phyloP scores from a whole-genome alignment of 495 filamentous ascomycete genomes.

The Glonium stellatum region DNA sequence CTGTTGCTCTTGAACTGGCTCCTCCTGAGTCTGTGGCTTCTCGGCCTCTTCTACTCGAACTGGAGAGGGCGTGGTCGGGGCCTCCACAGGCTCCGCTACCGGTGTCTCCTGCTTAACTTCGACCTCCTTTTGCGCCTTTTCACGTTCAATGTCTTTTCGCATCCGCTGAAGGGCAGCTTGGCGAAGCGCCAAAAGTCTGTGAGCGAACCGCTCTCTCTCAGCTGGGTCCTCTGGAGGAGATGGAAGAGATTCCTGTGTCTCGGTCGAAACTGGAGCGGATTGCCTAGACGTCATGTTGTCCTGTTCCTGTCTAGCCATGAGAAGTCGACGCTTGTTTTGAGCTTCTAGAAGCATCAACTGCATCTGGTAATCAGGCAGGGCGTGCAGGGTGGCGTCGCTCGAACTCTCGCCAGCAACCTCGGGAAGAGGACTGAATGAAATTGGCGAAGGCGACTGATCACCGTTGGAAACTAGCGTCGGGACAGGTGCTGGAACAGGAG shows the following conservation, averaged over 20 bases:
- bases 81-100: not conserved
- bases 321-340: not conserved
- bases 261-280: not conserved
- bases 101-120: not conserved
- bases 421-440: not conserved
- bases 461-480: not conserved
- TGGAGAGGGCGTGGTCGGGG: not conserved
- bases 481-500: conserved; percentile 5
- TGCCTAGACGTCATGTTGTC: not conserved
- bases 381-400: not conserved
- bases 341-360: conserved; percentile 9
- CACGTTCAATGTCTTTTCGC: not conserved
- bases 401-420: not conserved
- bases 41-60: conserved; percentile 1
- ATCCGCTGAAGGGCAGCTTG: not conserved
- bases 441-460: not conserved
- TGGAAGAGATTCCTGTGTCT: conserved; percentile 15
- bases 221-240: not conserved
- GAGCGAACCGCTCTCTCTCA: not conserved
- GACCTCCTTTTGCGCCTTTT: not conserved
- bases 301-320: not conserved
- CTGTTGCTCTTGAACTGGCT: conserved; percentile 14
- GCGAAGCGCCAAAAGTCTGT: not conserved
- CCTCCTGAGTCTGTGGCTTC: not conserved
- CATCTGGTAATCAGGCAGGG: conserved; percentile 3